phyloP scores from a whole-genome alignment of 768 basidiomycete genomes.

The Calvatia gigantea region DNA sequence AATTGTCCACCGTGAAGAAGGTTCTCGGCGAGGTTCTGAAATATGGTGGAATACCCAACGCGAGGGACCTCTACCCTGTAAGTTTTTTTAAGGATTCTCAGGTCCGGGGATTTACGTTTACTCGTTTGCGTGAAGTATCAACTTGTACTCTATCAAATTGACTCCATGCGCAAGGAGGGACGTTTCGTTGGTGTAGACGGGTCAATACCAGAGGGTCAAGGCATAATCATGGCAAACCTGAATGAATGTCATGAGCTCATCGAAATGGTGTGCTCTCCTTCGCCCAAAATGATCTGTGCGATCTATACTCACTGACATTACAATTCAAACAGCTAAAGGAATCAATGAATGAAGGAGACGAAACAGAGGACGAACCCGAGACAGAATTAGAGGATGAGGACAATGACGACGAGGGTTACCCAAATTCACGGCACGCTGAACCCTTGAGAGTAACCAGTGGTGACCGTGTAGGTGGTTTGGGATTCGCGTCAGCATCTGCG shows the following conservation, averaged over 20 bases:
- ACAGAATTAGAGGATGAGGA: constrained; percentile 33
- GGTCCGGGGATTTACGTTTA: background rate
- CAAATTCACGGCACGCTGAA: constrained; percentile 13
- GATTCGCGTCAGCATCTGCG: background rate
- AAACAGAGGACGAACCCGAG: constrained; percentile 32
- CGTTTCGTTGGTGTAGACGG: constrained; percentile 90
- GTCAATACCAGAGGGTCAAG: constrained; percentile 91
- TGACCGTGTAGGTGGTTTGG: background rate
- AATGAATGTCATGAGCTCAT: constrained; percentile 95
- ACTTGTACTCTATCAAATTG: constrained; percentile 92
- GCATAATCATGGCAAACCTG: constrained; percentile 91
- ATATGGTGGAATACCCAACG: constrained; percentile 89
- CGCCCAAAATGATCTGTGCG: background rate
- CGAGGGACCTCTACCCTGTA: constrained; percentile 92
- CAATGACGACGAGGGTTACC: constrained; percentile 46
- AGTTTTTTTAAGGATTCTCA: constrained; percentile 24
- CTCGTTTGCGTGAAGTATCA: constrained; percentile 84
- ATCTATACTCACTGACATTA: too few relatives aligned
- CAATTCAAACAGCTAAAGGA: constrained; percentile 60
- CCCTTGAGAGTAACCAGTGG: background rate
- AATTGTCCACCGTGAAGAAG: constrained; percentile 94
- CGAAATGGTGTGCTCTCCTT: constrained; percentile 67
- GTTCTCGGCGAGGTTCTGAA: constrained; percentile 95
- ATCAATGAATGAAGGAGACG: constrained; percentile 76
- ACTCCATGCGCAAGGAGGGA: constrained; percentile 88